Evolutionary conservation across 441 rosid genomes (phyloP).

Genomic region (Gossypium trilobum): DNA sequence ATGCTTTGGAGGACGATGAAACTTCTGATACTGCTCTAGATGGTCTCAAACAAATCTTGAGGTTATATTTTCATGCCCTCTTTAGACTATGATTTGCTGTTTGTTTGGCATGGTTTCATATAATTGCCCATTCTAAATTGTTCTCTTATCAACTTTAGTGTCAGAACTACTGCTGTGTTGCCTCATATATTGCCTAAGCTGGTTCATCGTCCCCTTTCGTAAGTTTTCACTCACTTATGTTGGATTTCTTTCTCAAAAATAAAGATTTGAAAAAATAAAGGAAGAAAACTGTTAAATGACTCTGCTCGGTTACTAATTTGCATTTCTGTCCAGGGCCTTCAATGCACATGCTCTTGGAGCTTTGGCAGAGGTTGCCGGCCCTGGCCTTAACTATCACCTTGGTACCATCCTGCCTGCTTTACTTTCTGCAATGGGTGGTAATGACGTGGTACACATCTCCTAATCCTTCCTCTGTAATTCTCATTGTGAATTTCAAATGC

Average conservation of each 20-base stretch:
- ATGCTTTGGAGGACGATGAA: conserved; percentile 88
- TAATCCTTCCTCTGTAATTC: not conserved
- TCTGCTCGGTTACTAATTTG: conserved; percentile 16
- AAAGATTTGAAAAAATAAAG: not conserved
- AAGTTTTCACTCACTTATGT: conserved; percentile 31
- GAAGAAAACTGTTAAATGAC: conserved; percentile 7
- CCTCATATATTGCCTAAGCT: conserved; percentile 99
- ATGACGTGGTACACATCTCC: conserved; percentile 44
- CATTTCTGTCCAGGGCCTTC: conserved; percentile 56
- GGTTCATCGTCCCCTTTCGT: conserved; percentile 90
- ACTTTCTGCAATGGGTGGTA: conserved; percentile 83
- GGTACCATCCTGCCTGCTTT: conserved; percentile 89
- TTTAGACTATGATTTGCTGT: conserved; percentile 6
- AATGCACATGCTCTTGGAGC: conserved; percentile 99
- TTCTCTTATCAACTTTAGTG: conserved; percentile 43
- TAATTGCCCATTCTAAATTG: conserved; percentile 19
- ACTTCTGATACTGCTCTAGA: conserved; percentile 90
- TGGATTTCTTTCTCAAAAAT: not conserved
- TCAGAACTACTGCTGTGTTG: conserved; percentile 90
- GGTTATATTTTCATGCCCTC: conserved; percentile 32
- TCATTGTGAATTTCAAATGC: not conserved
- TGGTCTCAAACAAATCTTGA: conserved; percentile 94
- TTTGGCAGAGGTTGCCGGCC: conserved; percentile 94
- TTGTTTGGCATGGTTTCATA: conserved; percentile 3
- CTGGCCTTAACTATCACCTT: conserved; percentile 84